These are phyloP conservation scores for Calonectria crousiana DNA, from an alignment of 2,329 filamentous ascomycete species.

Conservation along the genomic window DNA sequence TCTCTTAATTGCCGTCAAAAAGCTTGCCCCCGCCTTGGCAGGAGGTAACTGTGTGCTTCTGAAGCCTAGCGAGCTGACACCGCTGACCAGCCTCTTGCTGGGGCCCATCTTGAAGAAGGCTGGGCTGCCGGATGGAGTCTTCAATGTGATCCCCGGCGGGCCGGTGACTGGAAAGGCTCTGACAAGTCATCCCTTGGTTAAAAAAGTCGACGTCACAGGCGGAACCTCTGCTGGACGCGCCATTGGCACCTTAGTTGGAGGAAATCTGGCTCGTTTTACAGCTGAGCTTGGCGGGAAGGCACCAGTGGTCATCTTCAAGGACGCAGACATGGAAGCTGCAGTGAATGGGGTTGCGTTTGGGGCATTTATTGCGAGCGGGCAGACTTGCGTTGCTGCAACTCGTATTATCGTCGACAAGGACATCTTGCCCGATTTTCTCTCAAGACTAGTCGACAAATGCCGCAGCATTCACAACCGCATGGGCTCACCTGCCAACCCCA, in stretches of 20 bases:
- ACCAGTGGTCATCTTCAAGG: slow-evolving; percentile 75
- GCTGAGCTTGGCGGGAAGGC: slow-evolving; percentile 80
- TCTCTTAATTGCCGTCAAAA: slow-evolving; percentile 69
- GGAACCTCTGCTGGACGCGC: slow-evolving; percentile 77
- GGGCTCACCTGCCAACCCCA: slow-evolving; percentile 67
- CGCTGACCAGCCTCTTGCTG: slow-evolving; percentile 70
- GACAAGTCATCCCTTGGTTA: slow-evolving; percentile 62
- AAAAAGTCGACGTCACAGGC: slow-evolving; percentile 82
- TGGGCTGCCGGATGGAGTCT: slow-evolving; percentile 77
- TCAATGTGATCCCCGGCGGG: slow-evolving; percentile 72
- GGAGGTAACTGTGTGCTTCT: slow-evolving; percentile 71
- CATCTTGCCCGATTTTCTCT: slow-evolving; percentile 74
- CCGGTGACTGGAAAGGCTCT: slow-evolving; percentile 64
- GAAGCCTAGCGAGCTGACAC: slow-evolving; percentile 74
- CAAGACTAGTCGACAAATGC: slow-evolving; percentile 73
- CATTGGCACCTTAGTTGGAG: slow-evolving; percentile 74
- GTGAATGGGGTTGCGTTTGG: slow-evolving; percentile 77
- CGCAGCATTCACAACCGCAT: slow-evolving; percentile 65
- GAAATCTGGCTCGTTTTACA: slow-evolving; percentile 77
- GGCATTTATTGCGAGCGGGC: slow-evolving; percentile 67
- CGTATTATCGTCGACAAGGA: slow-evolving; percentile 79
- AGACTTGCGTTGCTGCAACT: slow-evolving; percentile 76
- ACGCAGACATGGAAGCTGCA: slow-evolving; percentile 74
- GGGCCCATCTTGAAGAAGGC: slow-evolving; percentile 73
- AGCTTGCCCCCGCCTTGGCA: slow-evolving; percentile 70